Percentiles rank a stretch among this genome's conserved stretches.
phyloP scores from a whole-genome alignment of 2,329 filamentous ascomycete genomes.

The Samsoniella hepiali region DNA sequence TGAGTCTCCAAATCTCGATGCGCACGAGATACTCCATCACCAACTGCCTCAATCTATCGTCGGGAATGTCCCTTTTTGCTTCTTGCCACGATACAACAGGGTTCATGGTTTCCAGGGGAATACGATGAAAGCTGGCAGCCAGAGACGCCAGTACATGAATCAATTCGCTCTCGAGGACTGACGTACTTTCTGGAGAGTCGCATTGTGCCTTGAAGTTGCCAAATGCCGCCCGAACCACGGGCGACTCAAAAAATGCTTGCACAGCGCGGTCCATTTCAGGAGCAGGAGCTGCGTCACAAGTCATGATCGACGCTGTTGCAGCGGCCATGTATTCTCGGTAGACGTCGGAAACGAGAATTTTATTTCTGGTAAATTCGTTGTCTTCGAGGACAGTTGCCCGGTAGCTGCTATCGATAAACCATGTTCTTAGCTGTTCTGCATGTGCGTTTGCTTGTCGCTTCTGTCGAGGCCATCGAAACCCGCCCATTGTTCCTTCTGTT shows the following conservation, averaged over 20 bases:
- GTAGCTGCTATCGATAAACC: neutral
- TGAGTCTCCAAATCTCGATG: conserved; percentile 13
- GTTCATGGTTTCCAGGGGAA: neutral
- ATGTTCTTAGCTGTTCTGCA: neutral
- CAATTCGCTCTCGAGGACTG: conserved; percentile 1
- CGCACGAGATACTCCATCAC: neutral
- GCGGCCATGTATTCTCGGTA: neutral
- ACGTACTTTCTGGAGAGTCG: neutral
- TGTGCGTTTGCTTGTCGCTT: neutral
- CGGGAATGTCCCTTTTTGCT: neutral
- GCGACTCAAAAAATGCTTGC: conserved; percentile 7
- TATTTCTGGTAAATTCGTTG: neutral
- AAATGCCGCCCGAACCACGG: conserved; percentile 10
- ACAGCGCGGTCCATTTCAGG: neutral
- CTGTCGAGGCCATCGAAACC: neutral
- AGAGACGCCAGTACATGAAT: neutral
- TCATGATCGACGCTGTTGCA: neutral
- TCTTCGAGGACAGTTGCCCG: conserved; percentile 7
- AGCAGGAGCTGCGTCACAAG: neutral
- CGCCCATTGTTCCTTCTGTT: neutral
- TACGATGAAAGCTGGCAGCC: neutral
- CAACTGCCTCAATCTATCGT: conserved; percentile 20
- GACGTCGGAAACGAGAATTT: neutral
- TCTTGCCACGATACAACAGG: neutral
- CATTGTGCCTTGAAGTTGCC: neutral